Base-by-base conservation (phyloP, 441 rosid species). In the Pelargonium citronellum region DNA sequence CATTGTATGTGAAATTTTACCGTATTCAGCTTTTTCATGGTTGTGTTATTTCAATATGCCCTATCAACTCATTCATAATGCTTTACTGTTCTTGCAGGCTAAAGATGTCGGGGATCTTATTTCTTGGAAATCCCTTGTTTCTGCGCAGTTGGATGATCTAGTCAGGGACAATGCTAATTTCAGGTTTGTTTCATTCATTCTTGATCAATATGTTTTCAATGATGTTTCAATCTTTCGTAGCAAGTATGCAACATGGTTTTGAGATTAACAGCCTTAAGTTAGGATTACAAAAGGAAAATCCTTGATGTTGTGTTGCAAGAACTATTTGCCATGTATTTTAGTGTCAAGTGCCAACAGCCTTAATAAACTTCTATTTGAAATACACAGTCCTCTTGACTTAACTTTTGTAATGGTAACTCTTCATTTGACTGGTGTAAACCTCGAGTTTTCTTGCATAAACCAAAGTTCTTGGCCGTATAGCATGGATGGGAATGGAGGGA, bases 51-150 rank as follows among this genome's bases (percentile, higher is more conserved):
- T 49, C 24, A 6, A 4, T 24, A 53, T 15, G 16, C 44, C 6
- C 20, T 53, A 8, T 30, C 13, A 13, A 30, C 17, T 55, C 30
- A 47, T 44, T 73, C 43, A 19, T 68, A 8, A 27, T 51, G 17
- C 44, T 46, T 70, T 66, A 1, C 22, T 71, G 10, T 53, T n/a
- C 58, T 79, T 78, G 68, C 91, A 90, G 96, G 85, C 75, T 66
- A 83, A 75, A 79, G 84, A 88, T 67, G 75, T 90, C 22, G 80
- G 30, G 19, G 84, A 90, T 75, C 80, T 90, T 73, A 68, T 73
- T 64, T 72, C 84, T 46, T 88, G 91, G 92, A 88, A 87, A 79
- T 81, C 86, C 65, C 67, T 70, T 67, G 87, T 77, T 78, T 83
- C 92, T 47, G 64, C 73, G 19, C 80, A 86, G 72, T 68, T 88